Percentiles rank a stretch among this genome's conserved stretches.
Evolutionary conservation across 768 basidiomycete genomes (phyloP).

Genomic region (Russula abietina): DNA sequence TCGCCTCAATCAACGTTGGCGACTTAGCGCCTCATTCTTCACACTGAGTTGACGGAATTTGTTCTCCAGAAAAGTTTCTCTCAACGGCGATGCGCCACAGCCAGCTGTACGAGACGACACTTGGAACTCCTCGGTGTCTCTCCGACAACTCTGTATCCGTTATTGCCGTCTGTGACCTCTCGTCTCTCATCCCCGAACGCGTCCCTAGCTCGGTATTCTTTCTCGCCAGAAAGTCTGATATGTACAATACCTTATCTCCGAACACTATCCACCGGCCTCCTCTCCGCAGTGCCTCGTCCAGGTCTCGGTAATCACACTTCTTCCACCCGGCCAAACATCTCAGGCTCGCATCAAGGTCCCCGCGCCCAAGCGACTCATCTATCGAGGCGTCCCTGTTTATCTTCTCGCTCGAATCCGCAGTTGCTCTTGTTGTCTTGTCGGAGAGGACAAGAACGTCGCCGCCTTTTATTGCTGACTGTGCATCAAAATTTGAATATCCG

Average conservation of each 20-base stretch:
- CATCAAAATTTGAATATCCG: background rate
- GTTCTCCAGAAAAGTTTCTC: slow-evolving; percentile 13
- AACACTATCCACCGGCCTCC: slow-evolving; percentile 9
- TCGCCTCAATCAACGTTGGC: background rate
- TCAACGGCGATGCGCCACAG: slow-evolving; percentile 8
- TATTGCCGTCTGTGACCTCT: slow-evolving; percentile 5
- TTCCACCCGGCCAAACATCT: background rate
- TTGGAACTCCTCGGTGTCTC: slow-evolving; percentile 9
- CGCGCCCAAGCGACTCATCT: slow-evolving; percentile 6
- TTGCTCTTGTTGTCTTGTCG: too few species aligned
- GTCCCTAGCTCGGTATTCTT: slow-evolving; percentile 10
- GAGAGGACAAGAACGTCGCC: background rate
- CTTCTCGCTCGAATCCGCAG: slow-evolving; percentile 8
- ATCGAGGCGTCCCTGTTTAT: slow-evolving; percentile 12
- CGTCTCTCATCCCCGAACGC: slow-evolving; percentile 15
- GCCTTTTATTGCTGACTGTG: background rate
- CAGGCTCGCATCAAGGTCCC: slow-evolving; percentile 4
- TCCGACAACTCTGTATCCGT: too few species aligned
- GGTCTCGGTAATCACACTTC: slow-evolving; percentile 5
- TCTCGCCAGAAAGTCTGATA: slow-evolving; percentile 10
- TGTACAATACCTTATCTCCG: slow-evolving; percentile 1
- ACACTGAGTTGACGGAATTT: slow-evolving; percentile 13
- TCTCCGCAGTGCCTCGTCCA: slow-evolving; percentile 15
- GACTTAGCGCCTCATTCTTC: slow-evolving; percentile 9
- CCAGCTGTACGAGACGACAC: too few species aligned